These are phyloP conservation scores for Backusella circina DNA, from an alignment of 192 early-diverging fungal species.

Conservation along the genomic window DNA sequence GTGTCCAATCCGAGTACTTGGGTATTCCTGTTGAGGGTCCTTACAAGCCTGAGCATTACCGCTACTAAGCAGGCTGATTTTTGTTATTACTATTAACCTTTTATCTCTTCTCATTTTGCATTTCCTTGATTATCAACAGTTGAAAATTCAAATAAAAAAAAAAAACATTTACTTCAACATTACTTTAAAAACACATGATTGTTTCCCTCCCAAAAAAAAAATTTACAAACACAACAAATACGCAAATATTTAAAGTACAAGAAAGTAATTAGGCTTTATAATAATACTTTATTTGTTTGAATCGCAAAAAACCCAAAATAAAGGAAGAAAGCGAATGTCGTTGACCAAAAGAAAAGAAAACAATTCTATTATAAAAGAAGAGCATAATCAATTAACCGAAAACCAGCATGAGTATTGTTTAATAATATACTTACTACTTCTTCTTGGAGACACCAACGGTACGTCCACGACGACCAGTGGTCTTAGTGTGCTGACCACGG, in stretches of 20 bases:
- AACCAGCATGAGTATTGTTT: no score
- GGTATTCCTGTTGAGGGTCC: conserved; percentile 79
- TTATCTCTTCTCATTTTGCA: not conserved
- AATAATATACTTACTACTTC: conserved; percentile 55
- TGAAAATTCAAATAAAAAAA: not conserved
- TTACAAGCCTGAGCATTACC: conserved; percentile 97
- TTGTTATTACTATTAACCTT: not conserved
- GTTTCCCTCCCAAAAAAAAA: no score
- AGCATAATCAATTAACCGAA: not conserved
- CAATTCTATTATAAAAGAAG: not conserved
- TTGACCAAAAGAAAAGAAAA: not conserved
- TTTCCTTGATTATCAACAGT: not conserved
- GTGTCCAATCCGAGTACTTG: conserved; percentile 72
- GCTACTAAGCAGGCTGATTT: conserved; percentile 59
- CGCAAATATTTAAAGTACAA: not conserved
- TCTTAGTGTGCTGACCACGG: conserved; percentile 99
- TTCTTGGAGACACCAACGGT: conserved; percentile 99
- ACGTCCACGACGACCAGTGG: conserved; percentile 94
- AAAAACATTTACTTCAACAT: not conserved
- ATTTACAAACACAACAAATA: not conserved
- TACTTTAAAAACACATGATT: no score
- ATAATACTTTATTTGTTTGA: not conserved
- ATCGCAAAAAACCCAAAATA: conserved; percentile 6
- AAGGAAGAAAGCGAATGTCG: conserved; percentile 1
- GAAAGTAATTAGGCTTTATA: not conserved